Percentiles rank a stretch among this genome's conserved stretches.
Evolutionary conservation across 345 rosid species (phyloP).

Genomic region (Arabidopsis arenosa): DNA sequence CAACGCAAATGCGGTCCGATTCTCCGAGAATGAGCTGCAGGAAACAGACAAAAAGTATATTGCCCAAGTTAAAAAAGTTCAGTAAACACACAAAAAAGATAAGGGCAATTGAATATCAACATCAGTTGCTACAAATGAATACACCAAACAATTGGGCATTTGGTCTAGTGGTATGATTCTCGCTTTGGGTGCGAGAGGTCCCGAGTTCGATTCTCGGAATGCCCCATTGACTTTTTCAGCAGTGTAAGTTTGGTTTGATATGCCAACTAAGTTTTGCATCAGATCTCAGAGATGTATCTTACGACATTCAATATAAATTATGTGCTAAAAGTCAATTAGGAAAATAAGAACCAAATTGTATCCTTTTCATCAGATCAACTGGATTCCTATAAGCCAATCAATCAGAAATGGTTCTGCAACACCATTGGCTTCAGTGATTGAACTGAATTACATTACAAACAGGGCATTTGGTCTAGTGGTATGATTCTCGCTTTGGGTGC

Average conservation of each 20-base stretch:
- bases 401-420: no score
- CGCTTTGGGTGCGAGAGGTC: constrained; percentile 90
- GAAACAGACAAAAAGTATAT: neutral
- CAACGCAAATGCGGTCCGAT: neutral
- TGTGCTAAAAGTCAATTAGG: no score
- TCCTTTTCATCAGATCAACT: no score
- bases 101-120: neutral
- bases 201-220: constrained; percentile 74
- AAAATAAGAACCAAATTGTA: no score
- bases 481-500: constrained; percentile 48
- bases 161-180: constrained; percentile 85
- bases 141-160: constrained; percentile 23
- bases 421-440: no score
- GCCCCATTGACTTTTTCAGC: constrained; percentile 50
- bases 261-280: neutral
- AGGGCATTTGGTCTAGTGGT: constrained; percentile 46
- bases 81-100: neutral
- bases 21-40: constrained; percentile 11
- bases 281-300: no score
- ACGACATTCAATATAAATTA: no score
- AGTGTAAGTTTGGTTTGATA: neutral
- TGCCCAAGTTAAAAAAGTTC: neutral
- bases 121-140: constrained; percentile 17
- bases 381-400: no score
- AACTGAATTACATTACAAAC: neutral